These are phyloP conservation scores for Trichoderma aggressivum DNA, from an alignment of 2,329 filamentous ascomycete genomes.

Conservation along the genomic window DNA sequence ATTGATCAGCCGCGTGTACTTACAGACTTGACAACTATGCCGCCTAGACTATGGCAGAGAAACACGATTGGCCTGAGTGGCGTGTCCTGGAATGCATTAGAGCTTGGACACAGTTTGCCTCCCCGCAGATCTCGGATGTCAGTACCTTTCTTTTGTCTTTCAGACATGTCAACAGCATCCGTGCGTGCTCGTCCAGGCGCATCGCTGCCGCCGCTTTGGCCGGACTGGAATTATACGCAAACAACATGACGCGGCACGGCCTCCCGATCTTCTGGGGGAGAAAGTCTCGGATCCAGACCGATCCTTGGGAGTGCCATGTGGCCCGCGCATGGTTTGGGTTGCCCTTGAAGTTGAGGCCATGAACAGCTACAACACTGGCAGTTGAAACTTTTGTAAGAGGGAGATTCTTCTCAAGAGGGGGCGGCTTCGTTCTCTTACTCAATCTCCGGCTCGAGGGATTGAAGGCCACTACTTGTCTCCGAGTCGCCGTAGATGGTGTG, in stretches of 20 bases:
- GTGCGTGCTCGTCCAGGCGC: constrained; percentile 7
- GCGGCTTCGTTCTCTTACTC: neutral
- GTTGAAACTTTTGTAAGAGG: neutral
- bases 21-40: constrained; percentile 20
- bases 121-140: neutral
- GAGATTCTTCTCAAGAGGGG: neutral
- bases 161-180: neutral
- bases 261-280: neutral
- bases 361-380: constrained; percentile 12
- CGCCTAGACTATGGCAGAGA: constrained; percentile 20
- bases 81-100: neutral
- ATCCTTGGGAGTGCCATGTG: neutral
- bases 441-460: neutral
- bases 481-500: neutral
- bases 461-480: neutral
- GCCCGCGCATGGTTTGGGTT: constrained; percentile 11
- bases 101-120: neutral
- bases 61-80: constrained; percentile 14
- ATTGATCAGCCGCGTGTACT: neutral
- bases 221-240: constrained; percentile 16
- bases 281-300: constrained; percentile 2
- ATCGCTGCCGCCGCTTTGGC: neutral
- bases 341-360: constrained; percentile 15
- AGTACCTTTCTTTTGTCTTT: constrained; percentile 2
- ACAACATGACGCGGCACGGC: constrained; percentile 10